Base-by-base conservation (phyloP, 106 monocot genomes). In the Hemerocallis citrina region DNA sequence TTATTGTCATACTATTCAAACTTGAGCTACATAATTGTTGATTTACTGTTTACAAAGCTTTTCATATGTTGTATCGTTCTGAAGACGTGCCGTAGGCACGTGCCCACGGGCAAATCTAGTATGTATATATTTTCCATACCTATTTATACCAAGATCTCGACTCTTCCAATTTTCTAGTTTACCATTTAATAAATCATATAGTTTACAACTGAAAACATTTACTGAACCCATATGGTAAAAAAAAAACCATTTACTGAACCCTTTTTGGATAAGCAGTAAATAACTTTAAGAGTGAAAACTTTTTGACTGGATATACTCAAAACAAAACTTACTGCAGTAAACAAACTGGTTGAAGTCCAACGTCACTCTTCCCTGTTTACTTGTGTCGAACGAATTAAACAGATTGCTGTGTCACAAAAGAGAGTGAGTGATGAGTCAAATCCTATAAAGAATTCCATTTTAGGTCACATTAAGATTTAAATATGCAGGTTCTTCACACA, bases 271-370 rank as follows among this genome's bases (percentile, higher is more conserved):
- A 69, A 35, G 7, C 3, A 50, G 61, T 42, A 7, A 61, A 57
- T n/a, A n/a, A n/a, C n/a, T n/a, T n/a, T n/a, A n/a, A n/a, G n/a
- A n/a, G n/a, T n/a, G n/a, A n/a, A n/a, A n/a, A n/a, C n/a, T n/a
- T n/a, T n/a, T n/a, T 50, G 57, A 34, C 36, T 7, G 20, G 21
- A 21, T 37, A 32, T 36, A 19, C 14, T 33, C 34, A 21, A 6
- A 56, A 16, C 2, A 57, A 57, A 34, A 81, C 86, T 81, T 48
- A 86, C 86, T 68, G 68, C 86, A 86, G 35, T 86, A 86, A 31
- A 86, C 65, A 45, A 86, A 86, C 61, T 86, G 86, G 72, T 86
- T 86, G 72, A 86, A 81, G 62, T 86, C 86, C 64, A 86, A 47
- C 15, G 75, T 72, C 3, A 86, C 78, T 69, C 81, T 71, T 22